Conservation (phyloP, 1,284 basidiomycete species). For the Austroboletus niveus region DNA sequence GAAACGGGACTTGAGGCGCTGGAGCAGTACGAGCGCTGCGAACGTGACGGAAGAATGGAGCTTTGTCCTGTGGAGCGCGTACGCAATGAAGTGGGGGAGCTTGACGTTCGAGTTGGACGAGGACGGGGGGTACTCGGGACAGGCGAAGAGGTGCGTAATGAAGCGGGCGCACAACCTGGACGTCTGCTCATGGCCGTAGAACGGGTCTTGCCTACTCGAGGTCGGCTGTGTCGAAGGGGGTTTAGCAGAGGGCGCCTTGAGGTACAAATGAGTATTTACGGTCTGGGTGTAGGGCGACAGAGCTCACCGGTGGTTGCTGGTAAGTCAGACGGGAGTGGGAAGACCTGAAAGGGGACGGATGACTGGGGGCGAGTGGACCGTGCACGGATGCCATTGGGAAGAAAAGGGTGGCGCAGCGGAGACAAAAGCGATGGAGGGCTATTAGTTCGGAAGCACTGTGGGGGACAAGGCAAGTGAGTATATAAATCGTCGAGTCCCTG, state of each 20-base stretch:
- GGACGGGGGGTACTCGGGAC: slow-evolving; percentile 60
- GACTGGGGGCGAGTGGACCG: slow-evolving; percentile 25
- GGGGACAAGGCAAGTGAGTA: slow-evolving; percentile 15
- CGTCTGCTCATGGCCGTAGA: slow-evolving; percentile 76
- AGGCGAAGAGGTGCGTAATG: slow-evolving; percentile 77
- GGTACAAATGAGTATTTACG: no score
- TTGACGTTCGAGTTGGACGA: slow-evolving; percentile 55
- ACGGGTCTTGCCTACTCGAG: slow-evolving; percentile 51
- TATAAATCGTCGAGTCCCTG: slow-evolving; percentile 30
- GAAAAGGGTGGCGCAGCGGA: slow-evolving; percentile 13
- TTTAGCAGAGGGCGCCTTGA: slow-evolving; percentile 28
- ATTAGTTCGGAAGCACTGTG: slow-evolving; percentile 17
- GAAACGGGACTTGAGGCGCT: slow-evolving; percentile 87
- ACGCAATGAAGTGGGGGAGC: slow-evolving; percentile 83
- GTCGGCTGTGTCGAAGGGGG: slow-evolving; percentile 33
- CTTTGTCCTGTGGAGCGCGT: slow-evolving; percentile 86
- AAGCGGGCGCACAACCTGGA: slow-evolving; percentile 68
- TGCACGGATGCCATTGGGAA: slow-evolving; percentile 34
- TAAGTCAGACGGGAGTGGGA: slow-evolving; percentile 22
- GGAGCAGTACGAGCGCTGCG: slow-evolving; percentile 81
- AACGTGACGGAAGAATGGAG: slow-evolving; percentile 82
- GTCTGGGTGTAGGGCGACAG: no score
- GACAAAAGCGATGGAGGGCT: slow-evolving; percentile 3
- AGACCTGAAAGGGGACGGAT: slow-evolving; percentile 27
- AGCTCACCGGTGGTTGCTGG: slow-evolving; percentile 29